Base-by-base conservation (phyloP, 371 early-diverging fungal species). In the Actinomortierella ambigua region DNA sequence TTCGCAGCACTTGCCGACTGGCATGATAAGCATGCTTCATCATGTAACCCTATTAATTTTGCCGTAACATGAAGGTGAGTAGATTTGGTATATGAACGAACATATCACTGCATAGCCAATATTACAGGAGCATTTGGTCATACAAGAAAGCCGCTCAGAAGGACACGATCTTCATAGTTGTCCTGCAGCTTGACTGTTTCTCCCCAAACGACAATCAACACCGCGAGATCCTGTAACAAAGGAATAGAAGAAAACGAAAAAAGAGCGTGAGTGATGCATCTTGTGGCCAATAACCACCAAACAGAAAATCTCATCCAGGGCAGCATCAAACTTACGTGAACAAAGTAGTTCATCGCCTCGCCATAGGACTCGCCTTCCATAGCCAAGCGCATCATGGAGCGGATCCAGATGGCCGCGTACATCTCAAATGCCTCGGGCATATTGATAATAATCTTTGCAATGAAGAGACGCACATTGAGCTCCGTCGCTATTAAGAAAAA, bases 261-360 rank as follows among this genome's bases (percentile, higher is more conserved):
- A n/a, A n/a, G n/a, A n/a, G n/a, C n/a, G n/a, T n/a, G 48, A 48
- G 9, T 22, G 22, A 9, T 44, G 42, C n/a, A n/a, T n/a, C n/a
- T n/a, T n/a, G n/a, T n/a, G n/a, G n/a, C n/a, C n/a, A n/a, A n/a
- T n/a, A n/a, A n/a, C n/a, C n/a, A n/a, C n/a, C n/a, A n/a, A n/a
- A n/a, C n/a, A n/a, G n/a, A n/a, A n/a, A n/a, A n/a, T n/a, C n/a
- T n/a, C n/a, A n/a, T n/a, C n/a, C n/a, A n/a, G n/a, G n/a, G n/a
- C n/a, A n/a, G n/a, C n/a, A n/a, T n/a, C n/a, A n/a, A n/a, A 55
- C 68, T 49, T 68, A 86, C 88, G 65, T 88, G 89, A 20, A 89
- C 82, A 65, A 86, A 83, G 55, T 88, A 90, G 52, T 88, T 90
- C 68, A 90, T 79, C 3, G 88, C 81, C n/a, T 76, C 71, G n/a